phyloP scores from a whole-genome alignment of 2,329 filamentous ascomycete genomes.

The Hysterium pulicare region DNA sequence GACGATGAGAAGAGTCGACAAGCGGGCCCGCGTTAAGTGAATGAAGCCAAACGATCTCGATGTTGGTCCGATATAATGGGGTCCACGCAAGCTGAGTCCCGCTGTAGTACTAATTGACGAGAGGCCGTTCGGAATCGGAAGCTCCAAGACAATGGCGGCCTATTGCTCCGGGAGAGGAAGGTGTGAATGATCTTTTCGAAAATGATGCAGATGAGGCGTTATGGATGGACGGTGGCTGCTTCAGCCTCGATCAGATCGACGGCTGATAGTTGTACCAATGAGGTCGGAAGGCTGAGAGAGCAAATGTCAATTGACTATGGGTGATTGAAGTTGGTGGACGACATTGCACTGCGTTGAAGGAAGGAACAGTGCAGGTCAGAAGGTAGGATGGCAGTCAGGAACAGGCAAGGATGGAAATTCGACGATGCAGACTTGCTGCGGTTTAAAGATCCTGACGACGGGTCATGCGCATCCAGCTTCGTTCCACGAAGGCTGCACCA shows the following conservation, averaged over 20 bases:
- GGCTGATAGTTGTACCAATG: neutral
- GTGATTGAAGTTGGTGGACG: neutral
- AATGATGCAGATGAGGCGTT: neutral
- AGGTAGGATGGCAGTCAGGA: neutral
- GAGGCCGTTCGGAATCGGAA: neutral
- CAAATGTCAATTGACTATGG: neutral
- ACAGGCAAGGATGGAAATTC: constrained; percentile 21
- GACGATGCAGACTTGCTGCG: constrained; percentile 27
- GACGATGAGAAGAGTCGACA: neutral
- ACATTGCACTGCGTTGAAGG: neutral
- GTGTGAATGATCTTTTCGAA: neutral
- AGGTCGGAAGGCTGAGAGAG: neutral
- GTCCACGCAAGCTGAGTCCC: neutral
- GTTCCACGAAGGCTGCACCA: constrained; percentile 25
- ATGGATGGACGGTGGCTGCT: no score
- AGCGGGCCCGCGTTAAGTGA: neutral
- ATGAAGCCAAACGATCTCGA: neutral
- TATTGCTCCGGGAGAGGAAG: neutral
- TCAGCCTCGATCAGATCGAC: no score
- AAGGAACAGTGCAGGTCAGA: neutral
- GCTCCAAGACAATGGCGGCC: neutral
- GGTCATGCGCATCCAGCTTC: constrained; percentile 32
- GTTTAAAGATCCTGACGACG: constrained; percentile 13
- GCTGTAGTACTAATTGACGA: neutral
- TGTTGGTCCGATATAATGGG: neutral